phyloP scores from a whole-genome alignment of 108 stramenopile genomes.

The Tribonema minus region DNA sequence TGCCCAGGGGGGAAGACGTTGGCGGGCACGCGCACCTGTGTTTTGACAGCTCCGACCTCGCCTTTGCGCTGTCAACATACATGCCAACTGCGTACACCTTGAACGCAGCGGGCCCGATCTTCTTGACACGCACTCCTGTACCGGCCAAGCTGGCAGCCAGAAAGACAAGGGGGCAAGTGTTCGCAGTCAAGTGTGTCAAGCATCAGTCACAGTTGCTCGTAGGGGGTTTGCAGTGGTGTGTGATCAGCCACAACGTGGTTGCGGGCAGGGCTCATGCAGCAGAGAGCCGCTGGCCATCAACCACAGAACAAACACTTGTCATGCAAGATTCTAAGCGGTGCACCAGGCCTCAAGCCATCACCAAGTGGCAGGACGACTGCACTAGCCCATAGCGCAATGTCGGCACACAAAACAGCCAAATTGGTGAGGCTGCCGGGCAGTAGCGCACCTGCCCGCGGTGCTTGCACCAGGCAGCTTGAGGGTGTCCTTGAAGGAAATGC shows the following conservation, averaged over 20 bases:
- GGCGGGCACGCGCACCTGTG: conserved; percentile 47
- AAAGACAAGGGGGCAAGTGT: neutral
- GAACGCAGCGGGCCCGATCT: conserved; percentile 50
- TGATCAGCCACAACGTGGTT: too few relatives aligned
- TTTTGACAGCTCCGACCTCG: conserved; percentile 8
- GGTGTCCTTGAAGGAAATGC: conserved; percentile 29
- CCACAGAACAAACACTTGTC: too few relatives aligned
- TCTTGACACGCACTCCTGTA: conserved; percentile 52
- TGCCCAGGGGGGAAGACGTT: too few relatives aligned
- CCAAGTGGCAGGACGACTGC: too few relatives aligned
- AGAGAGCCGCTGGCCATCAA: too few relatives aligned
- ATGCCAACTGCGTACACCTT: conserved; percentile 55
- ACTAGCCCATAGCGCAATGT: neutral
- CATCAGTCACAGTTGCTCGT: too few relatives aligned
- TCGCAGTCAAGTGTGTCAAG: too few relatives aligned
- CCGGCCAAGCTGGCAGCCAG: conserved; percentile 30
- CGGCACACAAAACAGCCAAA: neutral
- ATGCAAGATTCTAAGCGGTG: too few relatives aligned
- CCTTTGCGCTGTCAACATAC: conserved; percentile 46
- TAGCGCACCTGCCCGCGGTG: neutral
- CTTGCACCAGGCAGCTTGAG: conserved; percentile 26
- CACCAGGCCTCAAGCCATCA: too few relatives aligned
- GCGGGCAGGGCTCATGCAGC: too few relatives aligned
- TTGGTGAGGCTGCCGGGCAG: neutral
- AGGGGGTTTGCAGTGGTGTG: too few relatives aligned